phyloP scores from a whole-genome alignment of 176 grass and related monocot species.

The Pontederia paniculata region DNA sequence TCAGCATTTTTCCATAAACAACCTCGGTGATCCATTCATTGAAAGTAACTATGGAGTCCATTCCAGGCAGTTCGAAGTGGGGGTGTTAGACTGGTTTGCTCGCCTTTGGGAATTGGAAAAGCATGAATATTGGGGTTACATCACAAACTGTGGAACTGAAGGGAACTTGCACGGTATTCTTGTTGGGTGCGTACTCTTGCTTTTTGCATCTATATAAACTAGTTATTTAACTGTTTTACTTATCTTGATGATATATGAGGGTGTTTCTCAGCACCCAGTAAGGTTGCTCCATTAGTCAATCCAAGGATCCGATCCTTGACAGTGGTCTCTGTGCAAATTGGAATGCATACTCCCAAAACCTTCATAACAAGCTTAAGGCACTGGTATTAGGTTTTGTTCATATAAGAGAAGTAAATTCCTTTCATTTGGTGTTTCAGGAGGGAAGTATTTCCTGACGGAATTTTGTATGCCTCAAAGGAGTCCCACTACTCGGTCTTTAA shows the following conservation, averaged over 20 bases:
- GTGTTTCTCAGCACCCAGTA: too few species aligned
- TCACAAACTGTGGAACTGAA: conserved; percentile 89
- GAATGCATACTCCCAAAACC: too few species aligned
- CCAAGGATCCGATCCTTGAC: too few species aligned
- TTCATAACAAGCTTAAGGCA: too few species aligned
- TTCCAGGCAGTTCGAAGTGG: conserved; percentile 89
- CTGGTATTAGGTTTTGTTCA: too few species aligned
- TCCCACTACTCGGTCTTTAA: conserved; percentile 93
- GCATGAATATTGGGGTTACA: conserved; percentile 81
- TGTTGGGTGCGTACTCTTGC: conserved; percentile 46
- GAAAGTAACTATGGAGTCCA: conserved; percentile 89
- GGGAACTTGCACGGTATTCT: conserved; percentile 87
- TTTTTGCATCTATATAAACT: background rate
- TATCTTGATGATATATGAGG: too few species aligned
- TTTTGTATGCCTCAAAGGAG: conserved; percentile 62
- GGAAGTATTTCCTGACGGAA: conserved; percentile 64
- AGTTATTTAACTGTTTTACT: background rate
- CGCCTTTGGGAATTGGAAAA: conserved; percentile 69
- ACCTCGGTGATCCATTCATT: conserved; percentile 80
- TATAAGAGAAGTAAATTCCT: background rate
- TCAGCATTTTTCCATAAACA: conserved; percentile 75
- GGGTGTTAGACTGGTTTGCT: conserved; percentile 82
- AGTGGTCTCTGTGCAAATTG: too few species aligned
- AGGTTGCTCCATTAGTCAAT: too few species aligned
- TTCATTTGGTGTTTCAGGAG: conserved; percentile 37